A percentile compares a stretch with the other conserved stretches of the same genome.
Evolutionary conservation across 78 protist species (phyloP).

Genomic region (Protostelium mycophagum): DNA sequence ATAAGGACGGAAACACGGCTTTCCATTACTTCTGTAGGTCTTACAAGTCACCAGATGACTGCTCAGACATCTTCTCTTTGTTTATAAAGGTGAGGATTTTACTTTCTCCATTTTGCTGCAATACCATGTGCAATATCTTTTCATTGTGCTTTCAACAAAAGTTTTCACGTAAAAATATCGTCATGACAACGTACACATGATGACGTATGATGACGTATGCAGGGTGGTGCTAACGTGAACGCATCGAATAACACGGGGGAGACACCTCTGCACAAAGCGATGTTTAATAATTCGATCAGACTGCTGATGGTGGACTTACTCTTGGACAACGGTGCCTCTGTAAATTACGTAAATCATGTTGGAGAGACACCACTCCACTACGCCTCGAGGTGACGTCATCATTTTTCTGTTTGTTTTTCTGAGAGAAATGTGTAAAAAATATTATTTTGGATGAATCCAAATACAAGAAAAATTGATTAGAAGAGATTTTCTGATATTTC

Average conservation of each 20-base stretch:
- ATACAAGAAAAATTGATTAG: neutral
- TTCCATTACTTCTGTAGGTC: conserved; percentile 67
- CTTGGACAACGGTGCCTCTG: conserved; percentile 40
- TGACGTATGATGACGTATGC: too few species aligned
- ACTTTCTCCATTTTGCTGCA: too few species aligned
- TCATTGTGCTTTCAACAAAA: too few species aligned
- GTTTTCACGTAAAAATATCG: too few species aligned
- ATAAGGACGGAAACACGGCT: conserved; percentile 55
- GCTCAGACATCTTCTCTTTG: conserved; percentile 36
- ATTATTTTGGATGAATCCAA: neutral
- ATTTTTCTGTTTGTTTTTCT: too few species aligned
- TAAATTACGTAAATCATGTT: conserved; percentile 21
- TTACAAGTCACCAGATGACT: conserved; percentile 42
- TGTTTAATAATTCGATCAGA: conserved; percentile 48
- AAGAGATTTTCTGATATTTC: too few species aligned
- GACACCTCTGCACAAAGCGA: conserved; percentile 67
- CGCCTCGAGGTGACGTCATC: conserved; percentile 48
- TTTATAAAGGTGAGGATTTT: conserved; percentile 14
- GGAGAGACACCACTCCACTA: conserved; percentile 61
- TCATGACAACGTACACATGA: too few species aligned
- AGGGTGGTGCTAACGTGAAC: conserved; percentile 53
- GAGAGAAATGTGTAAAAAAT: too few species aligned
- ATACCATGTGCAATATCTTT: too few species aligned
- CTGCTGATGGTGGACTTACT: conserved; percentile 49
- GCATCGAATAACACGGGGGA: conserved; percentile 61